Conservation (phyloP, 257 asterid species). For the Solanum appendiculatum region DNA sequence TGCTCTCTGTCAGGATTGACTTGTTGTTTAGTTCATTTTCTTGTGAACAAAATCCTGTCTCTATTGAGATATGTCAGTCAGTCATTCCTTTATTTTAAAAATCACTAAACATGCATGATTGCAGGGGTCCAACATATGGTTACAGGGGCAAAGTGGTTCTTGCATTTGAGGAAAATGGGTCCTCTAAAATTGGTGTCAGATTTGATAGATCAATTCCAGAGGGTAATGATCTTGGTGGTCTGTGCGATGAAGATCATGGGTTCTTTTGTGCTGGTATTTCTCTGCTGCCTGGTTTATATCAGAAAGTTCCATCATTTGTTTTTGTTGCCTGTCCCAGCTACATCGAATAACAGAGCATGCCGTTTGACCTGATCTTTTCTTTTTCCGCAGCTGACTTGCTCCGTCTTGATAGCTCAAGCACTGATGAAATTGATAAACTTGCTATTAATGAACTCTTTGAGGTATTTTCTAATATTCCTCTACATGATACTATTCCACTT, state of each 20-base stretch:
- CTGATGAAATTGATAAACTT: constrained; percentile 60
- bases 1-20: background rate
- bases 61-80: background rate
- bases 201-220: background rate
- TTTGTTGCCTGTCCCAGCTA: background rate
- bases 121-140: constrained; percentile 74
- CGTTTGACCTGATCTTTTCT: background rate
- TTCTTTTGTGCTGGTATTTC: constrained; percentile 2
- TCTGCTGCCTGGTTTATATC: background rate
- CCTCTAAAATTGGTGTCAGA: constrained; percentile 10
- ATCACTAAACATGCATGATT: background rate
- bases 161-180: constrained; percentile 79
- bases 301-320: background rate
- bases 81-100: background rate
- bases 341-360: background rate
- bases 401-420: constrained; percentile 63
- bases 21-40: background rate
- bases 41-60: background rate
- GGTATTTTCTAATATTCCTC: constrained; percentile 24
- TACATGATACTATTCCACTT: background rate
- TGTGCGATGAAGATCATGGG: constrained; percentile 2
- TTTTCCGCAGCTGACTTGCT: constrained; percentile 62
- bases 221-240: background rate
- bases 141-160: constrained; percentile 79
- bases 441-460: constrained; percentile 78